Evolutionary conservation across 108 stramenopile genomes (phyloP), one percentile per base, ranked within the genome.

Genomic region (Skeletonema marinoi): DNA sequence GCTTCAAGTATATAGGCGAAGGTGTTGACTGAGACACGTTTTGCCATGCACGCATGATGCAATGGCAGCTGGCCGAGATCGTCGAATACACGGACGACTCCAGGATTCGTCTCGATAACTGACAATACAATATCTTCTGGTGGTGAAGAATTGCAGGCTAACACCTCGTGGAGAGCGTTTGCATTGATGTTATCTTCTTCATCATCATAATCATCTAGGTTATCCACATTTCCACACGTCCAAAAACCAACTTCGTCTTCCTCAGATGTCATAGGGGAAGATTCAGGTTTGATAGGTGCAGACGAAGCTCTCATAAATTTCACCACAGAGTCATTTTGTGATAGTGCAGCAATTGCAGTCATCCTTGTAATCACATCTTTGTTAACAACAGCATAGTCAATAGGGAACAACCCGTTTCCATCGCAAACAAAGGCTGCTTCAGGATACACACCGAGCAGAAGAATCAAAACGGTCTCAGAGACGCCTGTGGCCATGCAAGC

Each of bases 51-150:
- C 3, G 76, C 76, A 16, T 63, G 32, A 54, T 77, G 76, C 6
- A 77, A 19, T 61, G 76, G 68, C 3, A 77, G 68, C 30, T 70
- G 69, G 32, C 76, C 76, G 1, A 25, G 4, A 35, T 11, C 30
- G 14, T 77, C 68, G 61, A 44, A 7, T 6, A 33, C 31, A 31
- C 60, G 76, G 11, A 33, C 35, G 5, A 67, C 68, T 7, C 6
- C 58, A 25, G 76, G 76, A 33, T 70, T 25, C n/a, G 76, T 32
- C 10, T 77, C 76, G 31, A 77, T 30, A 19, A 63, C 56, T 14
- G 44, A 14, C 25, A 31, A 51, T 17, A 77, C 41, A 31, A 63
- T 36, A 44, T 5, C 44, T 46, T 46, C 44, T 3, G 44, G 14
- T 4, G 16, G 44, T n/a, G 44, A 46, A 46, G 44, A n/a, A 46